phyloP scores from a whole-genome alignment of 1,284 basidiomycete genomes.

The Cryptococcus amylolentus region DNA sequence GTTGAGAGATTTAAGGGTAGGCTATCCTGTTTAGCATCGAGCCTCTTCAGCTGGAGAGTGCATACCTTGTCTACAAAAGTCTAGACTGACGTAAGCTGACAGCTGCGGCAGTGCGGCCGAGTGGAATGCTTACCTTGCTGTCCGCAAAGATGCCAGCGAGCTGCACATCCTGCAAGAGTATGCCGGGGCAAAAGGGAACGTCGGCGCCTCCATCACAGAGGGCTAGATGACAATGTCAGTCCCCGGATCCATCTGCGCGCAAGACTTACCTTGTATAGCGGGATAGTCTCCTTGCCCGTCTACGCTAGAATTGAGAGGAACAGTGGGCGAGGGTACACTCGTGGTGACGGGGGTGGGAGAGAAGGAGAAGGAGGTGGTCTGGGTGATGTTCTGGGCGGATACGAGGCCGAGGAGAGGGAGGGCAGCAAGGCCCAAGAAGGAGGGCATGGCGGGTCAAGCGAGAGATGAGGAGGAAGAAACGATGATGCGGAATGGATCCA shows the following conservation, averaged over 20 bases:
- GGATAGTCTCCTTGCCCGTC: conserved; percentile 68
- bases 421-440: too few relatives aligned
- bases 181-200: conserved; percentile 74
- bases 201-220: conserved; percentile 51
- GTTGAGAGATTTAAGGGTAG: conserved; percentile 63
- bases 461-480: background rate
- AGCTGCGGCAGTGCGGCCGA: background rate
- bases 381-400: conserved; percentile 21
- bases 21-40: conserved; percentile 50
- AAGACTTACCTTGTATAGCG: conserved; percentile 62
- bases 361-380: conserved; percentile 23
- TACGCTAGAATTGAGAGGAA: conserved; percentile 56
- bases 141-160: conserved; percentile 71
- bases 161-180: conserved; percentile 77
- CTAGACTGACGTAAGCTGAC: conserved; percentile 7
- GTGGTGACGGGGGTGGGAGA: conserved; percentile 56
- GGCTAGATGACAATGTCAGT: conserved; percentile 11
- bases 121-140: conserved; percentile 62
- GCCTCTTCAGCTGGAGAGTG: background rate
- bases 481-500: too few relatives aligned
- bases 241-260: conserved; percentile 50
- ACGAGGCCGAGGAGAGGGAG: background rate
- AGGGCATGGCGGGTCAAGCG: background rate
- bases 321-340: conserved; percentile 62
- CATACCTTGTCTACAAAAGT: conserved; percentile 68